phyloP scores from a whole-genome alignment of 2,329 filamentous ascomycete genomes.

The Alternaria sp. region DNA sequence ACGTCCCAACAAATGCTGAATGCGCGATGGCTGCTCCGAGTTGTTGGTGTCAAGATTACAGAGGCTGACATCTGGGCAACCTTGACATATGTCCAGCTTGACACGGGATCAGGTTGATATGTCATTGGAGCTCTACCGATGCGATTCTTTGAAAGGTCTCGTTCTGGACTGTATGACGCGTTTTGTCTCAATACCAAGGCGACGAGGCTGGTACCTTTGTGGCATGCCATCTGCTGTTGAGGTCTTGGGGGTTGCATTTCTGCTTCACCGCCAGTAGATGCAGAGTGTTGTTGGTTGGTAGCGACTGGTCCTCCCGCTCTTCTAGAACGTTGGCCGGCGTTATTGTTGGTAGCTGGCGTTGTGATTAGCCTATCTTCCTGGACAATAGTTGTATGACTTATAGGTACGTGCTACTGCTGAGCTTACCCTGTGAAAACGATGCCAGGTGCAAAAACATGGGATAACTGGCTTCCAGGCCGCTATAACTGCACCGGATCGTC shows the following conservation, averaged over 20 bases:
- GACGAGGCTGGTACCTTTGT: not conserved
- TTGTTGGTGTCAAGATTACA: not conserved
- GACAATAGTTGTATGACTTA: constrained; percentile 2
- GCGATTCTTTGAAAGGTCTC: not conserved
- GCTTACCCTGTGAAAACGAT: not conserved
- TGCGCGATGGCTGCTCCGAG: not conserved
- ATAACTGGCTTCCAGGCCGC: not conserved
- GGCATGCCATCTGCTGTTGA: not conserved
- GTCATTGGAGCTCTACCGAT: not conserved
- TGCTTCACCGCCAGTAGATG: not conserved
- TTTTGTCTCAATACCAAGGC: not conserved
- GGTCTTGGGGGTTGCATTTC: not conserved
- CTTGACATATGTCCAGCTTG: not conserved
- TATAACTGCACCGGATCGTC: not conserved
- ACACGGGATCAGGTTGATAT: not conserved
- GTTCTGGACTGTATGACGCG: not conserved
- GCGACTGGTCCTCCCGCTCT: not conserved
- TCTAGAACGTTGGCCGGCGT: not conserved
- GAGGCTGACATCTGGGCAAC: constrained; percentile 1
- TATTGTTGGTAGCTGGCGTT: not conserved
- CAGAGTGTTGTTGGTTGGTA: not conserved
- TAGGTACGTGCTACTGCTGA: constrained; percentile 7
- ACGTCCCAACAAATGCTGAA: constrained; percentile 4
- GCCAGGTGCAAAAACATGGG: not conserved
- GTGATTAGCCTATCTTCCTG: not conserved